These are phyloP conservation scores for Pholiota conissans DNA, from an alignment of 768 basidiomycete genomes.

Conservation along the genomic window DNA sequence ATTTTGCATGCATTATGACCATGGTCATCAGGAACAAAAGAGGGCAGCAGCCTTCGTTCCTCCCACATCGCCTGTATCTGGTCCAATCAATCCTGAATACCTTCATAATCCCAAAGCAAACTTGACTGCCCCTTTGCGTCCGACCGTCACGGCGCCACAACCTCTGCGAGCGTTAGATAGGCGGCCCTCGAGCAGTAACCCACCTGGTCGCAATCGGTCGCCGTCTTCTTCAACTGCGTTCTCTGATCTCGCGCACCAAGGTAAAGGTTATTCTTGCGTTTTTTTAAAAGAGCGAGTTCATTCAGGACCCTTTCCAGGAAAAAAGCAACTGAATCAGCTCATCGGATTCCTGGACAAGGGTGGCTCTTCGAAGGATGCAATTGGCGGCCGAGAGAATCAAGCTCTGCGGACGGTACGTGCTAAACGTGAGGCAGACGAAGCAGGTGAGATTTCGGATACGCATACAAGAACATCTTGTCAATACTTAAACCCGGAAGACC, in stretches of 20 bases:
- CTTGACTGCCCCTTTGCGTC: conserved; percentile 44
- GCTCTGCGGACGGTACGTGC: conserved; percentile 77
- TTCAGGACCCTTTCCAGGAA: conserved; percentile 46
- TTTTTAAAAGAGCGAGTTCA: neutral
- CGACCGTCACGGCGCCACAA: conserved; percentile 68
- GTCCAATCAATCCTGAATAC: conserved; percentile 28
- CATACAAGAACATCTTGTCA: neutral
- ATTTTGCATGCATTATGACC: neutral
- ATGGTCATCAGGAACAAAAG: conserved; percentile 60
- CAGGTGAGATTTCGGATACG: conserved; percentile 49
- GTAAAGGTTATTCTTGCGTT: conserved; percentile 30
- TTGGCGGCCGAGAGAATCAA: conserved; percentile 59
- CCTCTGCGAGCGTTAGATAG: conserved; percentile 76
- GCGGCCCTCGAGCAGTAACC: conserved; percentile 61
- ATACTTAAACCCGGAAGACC: conserved; percentile 56
- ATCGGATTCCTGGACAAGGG: conserved; percentile 86
- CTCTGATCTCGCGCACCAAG: conserved; percentile 87
- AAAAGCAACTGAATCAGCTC: conserved; percentile 83
- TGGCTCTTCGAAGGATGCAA: conserved; percentile 58
- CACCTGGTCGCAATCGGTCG: conserved; percentile 63
- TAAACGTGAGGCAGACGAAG: conserved; percentile 90
- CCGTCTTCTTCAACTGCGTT: conserved; percentile 83
- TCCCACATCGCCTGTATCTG: conserved; percentile 31
- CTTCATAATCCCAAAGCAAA: conserved; percentile 44
- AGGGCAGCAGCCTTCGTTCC: conserved; percentile 39